Conservation (phyloP, 805 yeast genomes). For the Saccharomyces jurei region DNA sequence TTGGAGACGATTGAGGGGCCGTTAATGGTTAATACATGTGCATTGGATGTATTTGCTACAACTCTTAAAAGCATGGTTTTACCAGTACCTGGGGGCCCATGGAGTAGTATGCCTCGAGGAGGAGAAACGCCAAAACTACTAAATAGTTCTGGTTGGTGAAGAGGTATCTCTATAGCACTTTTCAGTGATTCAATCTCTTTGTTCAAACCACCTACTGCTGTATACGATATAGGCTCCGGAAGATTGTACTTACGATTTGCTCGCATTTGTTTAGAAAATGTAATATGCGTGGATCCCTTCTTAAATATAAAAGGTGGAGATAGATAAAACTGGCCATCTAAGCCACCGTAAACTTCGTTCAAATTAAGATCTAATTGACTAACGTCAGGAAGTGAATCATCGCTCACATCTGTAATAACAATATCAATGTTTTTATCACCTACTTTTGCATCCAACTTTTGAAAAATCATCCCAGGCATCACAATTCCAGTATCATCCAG, state of each 20-base stretch:
- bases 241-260: constrained; percentile 35
- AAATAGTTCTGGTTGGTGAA: constrained; percentile 68
- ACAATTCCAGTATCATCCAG: constrained; percentile 51
- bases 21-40: constrained; percentile 77
- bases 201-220: constrained; percentile 68
- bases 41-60: constrained; percentile 67
- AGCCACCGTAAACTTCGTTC: constrained; percentile 13
- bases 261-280: constrained; percentile 17
- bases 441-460: constrained; percentile 15
- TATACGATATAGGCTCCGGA: constrained; percentile 40
- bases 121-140: constrained; percentile 83
- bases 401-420: constrained; percentile 22
- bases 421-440: constrained; percentile 11
- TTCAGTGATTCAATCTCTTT: constrained; percentile 54
- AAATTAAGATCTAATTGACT: constrained; percentile 22
- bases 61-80: constrained; percentile 82
- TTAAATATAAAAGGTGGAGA: constrained; percentile 44
- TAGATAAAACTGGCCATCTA: constrained; percentile 21
- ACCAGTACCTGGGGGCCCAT: constrained; percentile 98
- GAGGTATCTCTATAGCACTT: constrained; percentile 69
- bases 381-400: constrained; percentile 34
- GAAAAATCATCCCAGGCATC: constrained; percentile 45
- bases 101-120: constrained; percentile 85
- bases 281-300: constrained; percentile 28
- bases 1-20: constrained; percentile 91